These are phyloP conservation scores for Mycocentrospora acerina DNA, from an alignment of 2,329 filamentous ascomycete genomes.

Conservation along the genomic window DNA sequence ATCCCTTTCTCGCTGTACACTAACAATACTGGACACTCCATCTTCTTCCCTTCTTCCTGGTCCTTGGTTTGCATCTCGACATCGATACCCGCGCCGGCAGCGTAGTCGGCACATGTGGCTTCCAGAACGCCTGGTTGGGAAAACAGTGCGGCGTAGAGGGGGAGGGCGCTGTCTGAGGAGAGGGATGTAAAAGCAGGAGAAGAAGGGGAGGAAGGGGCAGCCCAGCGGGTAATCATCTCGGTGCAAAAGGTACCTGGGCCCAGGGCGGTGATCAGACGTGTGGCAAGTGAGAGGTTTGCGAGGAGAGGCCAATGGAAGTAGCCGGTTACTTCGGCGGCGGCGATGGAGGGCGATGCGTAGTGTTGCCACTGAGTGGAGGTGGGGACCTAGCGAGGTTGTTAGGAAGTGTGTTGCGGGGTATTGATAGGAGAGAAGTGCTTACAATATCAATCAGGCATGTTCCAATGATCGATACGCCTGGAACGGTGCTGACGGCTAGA, in stretches of 20 bases:
- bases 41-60: slow-evolving; percentile 45
- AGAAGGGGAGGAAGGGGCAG: slow-evolving; percentile 20
- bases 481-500: slow-evolving; percentile 52
- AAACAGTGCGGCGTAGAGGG: slow-evolving; percentile 48
- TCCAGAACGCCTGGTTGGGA: slow-evolving; percentile 47
- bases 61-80: slow-evolving; percentile 54
- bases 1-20: slow-evolving; percentile 55
- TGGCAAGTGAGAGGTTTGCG: slow-evolving; percentile 55
- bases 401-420: neutral
- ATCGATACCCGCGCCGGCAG: slow-evolving; percentile 55
- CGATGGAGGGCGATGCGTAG: slow-evolving; percentile 42
- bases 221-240: slow-evolving; percentile 42
- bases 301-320: slow-evolving; percentile 65
- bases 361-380: slow-evolving; percentile 57
- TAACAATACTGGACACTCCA: slow-evolving; percentile 51
- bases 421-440: slow-evolving; percentile 2
- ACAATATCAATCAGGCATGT: slow-evolving; percentile 36
- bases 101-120: slow-evolving; percentile 59
- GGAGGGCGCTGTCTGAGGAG: slow-evolving; percentile 33
- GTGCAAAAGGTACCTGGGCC: slow-evolving; percentile 46
- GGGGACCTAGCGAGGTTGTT: slow-evolving; percentile 45
- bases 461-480: slow-evolving; percentile 42
- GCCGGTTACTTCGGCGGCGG: slow-evolving; percentile 44
- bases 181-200: slow-evolving; percentile 11
- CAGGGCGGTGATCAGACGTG: slow-evolving; percentile 50